Evolutionary conservation across 257 asterid species (phyloP).

Genomic region (Sherardia arvensis): DNA sequence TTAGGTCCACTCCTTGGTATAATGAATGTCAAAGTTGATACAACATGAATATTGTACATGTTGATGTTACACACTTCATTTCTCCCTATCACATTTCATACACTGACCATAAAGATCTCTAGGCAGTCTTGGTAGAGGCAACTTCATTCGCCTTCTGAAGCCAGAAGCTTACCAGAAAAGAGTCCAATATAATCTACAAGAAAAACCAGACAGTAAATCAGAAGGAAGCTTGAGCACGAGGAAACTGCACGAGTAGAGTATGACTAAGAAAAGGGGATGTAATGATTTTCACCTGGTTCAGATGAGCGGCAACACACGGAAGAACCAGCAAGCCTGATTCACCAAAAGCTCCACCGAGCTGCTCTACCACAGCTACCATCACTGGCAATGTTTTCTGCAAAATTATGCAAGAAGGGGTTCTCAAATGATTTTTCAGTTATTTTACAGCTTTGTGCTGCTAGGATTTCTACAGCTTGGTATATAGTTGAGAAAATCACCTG

Average conservation of each 20-base stretch:
- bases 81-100: background rate
- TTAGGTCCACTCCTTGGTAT: background rate
- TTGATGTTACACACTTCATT: background rate
- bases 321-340: conserved; percentile 87
- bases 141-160: conserved; percentile 25
- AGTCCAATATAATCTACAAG: conserved; percentile 68
- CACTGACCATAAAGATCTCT: background rate
- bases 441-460: background rate
- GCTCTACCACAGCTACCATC: conserved; percentile 97
- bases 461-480: background rate
- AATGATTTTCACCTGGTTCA: conserved; percentile 57
- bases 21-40: background rate
- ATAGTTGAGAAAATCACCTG: conserved; percentile 43
- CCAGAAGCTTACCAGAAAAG: conserved; percentile 68
- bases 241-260: background rate
- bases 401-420: background rate
- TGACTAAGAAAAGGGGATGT: background rate
- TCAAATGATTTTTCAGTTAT: background rate
- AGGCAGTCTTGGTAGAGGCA: conserved; percentile 35
- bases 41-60: background rate
- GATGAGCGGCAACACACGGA: conserved; percentile 93
- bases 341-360: conserved; percentile 86
- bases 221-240: background rate
- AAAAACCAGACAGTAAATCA: background rate
- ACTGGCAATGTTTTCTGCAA: conserved; percentile 90